A percentile compares a stretch with the other conserved stretches of the same genome.
Evolutionary conservation across 345 rosid genomes (phyloP).

Genomic region (Aquilaria yunnanensis): DNA sequence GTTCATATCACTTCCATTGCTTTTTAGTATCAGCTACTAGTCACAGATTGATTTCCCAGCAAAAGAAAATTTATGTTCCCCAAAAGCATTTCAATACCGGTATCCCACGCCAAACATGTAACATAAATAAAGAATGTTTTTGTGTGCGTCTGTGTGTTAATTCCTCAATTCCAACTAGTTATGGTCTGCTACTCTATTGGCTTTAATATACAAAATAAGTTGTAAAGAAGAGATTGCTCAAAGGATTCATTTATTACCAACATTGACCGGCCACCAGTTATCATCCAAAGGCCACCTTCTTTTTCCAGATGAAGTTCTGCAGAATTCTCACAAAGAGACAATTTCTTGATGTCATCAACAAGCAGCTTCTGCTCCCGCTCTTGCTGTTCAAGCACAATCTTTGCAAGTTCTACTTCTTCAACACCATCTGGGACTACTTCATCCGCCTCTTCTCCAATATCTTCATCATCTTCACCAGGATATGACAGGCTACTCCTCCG

Average conservation of each 20-base stretch:
- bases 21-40: too few species aligned
- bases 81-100: too few species aligned
- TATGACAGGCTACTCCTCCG: conserved; percentile 80
- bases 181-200: too few species aligned
- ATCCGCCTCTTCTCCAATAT: conserved; percentile 96
- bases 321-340: conserved; percentile 53
- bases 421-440: conserved; percentile 97
- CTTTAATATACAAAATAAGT: not conserved
- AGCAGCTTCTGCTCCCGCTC: conserved; percentile 72
- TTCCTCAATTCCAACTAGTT: too few species aligned
- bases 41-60: too few species aligned
- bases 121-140: too few species aligned
- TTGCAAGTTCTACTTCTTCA: conserved; percentile 96
- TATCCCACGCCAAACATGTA: too few species aligned
- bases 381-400: conserved; percentile 71
- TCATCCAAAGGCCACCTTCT: conserved; percentile 38
- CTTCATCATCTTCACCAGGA: conserved; percentile 92
- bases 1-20: too few species aligned
- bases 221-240: conserved; percentile 3
- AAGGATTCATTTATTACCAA: conserved; percentile 27
- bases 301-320: conserved; percentile 38
- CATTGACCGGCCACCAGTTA: conserved; percentile 32
- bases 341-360: conserved; percentile 69
- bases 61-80: too few species aligned
- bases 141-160: too few species aligned